A percentile compares a stretch with the other conserved stretches of the same genome.
Evolutionary conservation across 2,329 filamentous ascomycete species (phyloP).

Genomic region (Fusarium newnesense): DNA sequence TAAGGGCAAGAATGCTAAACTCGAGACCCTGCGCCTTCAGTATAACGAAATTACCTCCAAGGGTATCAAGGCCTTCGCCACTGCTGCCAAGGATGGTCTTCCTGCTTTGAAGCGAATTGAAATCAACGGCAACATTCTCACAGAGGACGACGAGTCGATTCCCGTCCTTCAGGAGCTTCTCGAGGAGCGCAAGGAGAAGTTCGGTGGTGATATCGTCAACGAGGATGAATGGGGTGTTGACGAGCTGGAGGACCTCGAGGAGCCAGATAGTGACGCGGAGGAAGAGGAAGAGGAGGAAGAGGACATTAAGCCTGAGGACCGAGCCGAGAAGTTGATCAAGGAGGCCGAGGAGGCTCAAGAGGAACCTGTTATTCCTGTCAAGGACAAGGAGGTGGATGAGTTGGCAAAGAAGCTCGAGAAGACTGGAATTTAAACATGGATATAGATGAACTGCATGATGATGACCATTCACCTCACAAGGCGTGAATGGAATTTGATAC

Average conservation of each 20-base stretch:
- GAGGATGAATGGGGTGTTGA: conserved; percentile 90
- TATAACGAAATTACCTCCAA: conserved; percentile 92
- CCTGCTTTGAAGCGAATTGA: conserved; percentile 86
- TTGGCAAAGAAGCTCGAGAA: conserved; percentile 81
- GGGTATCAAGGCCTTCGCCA: conserved; percentile 76
- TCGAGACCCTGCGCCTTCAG: conserved; percentile 85
- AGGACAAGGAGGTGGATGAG: conserved; percentile 83
- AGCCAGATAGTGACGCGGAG: conserved; percentile 75
- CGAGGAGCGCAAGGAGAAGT: conserved; percentile 79
- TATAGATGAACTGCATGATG: conserved; percentile 45
- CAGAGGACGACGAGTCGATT: conserved; percentile 82
- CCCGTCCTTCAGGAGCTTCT: conserved; percentile 75
- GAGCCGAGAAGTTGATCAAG: conserved; percentile 75
- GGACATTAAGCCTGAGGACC: conserved; percentile 67
- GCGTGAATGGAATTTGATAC: conserved; percentile 47
- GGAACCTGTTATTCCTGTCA: conserved; percentile 75
- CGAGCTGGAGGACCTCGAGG: conserved; percentile 86
- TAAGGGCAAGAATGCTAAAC: conserved; percentile 78
- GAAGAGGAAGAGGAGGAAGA: conserved; percentile 77
- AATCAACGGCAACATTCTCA: conserved; percentile 95
- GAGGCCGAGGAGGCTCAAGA: conserved; percentile 78
- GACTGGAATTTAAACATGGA: conserved; percentile 63
- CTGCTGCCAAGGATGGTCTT: conserved; percentile 74
- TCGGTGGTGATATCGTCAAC: conserved; percentile 71
- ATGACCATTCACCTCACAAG: conserved; percentile 38